Evolutionary conservation across 2,329 filamentous ascomycete species (phyloP).

Genomic region (Botrytis squamosa): DNA sequence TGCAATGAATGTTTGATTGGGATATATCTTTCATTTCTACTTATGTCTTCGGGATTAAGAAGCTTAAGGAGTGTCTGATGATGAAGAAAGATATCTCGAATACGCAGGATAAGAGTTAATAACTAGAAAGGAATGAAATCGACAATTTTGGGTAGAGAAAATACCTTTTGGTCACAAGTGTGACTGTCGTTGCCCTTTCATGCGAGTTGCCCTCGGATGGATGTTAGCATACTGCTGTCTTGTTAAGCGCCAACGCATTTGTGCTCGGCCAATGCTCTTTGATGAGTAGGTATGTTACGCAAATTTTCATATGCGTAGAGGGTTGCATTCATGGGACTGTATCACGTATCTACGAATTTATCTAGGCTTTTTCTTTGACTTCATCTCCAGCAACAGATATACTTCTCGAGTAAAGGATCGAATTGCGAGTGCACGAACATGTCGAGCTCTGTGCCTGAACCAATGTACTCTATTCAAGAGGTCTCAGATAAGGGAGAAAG

Average conservation of each 20-base stretch:
- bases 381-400: not conserved
- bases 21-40: not conserved
- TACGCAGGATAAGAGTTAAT: not conserved
- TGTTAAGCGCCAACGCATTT: not conserved
- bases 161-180: not conserved
- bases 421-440: not conserved
- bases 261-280: not conserved
- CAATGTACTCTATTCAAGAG: not conserved
- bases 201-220: not conserved
- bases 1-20: not conserved
- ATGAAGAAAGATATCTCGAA: not conserved
- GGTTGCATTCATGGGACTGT: accelerated
- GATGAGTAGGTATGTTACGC: not conserved
- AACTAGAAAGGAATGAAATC: not conserved
- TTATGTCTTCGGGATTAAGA: not conserved
- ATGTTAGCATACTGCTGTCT: not conserved
- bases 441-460: not conserved
- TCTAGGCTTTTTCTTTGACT: not conserved
- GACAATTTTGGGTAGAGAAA: not conserved
- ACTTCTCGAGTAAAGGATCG: not conserved
- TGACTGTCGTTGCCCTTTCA: not conserved
- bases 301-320: not conserved
- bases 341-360: not conserved
- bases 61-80: not conserved
- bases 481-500: not conserved